Conservation (phyloP, 805 yeast species). For the Candida oleophila region DNA sequence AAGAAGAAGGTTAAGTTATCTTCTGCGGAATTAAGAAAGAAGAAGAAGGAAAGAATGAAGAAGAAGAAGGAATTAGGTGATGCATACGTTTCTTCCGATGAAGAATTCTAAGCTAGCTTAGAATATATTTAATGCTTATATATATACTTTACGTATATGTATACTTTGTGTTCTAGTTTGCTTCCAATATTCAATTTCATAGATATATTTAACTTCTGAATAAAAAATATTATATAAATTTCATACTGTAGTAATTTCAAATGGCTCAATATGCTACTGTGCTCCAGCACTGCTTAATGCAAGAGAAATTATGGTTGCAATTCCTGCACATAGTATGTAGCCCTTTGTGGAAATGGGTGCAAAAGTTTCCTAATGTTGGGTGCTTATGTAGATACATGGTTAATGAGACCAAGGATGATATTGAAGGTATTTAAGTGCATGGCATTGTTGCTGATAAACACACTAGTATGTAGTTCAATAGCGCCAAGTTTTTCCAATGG, state of each 20-base stretch:
- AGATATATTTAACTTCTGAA: slow-evolving; percentile 5
- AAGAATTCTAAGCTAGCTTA: slow-evolving; percentile 51
- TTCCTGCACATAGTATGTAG: background rate
- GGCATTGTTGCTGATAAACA: background rate
- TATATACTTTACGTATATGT: slow-evolving; percentile 32
- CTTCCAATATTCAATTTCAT: slow-evolving; percentile 4
- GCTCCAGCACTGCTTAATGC: no score
- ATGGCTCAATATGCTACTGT: no score
- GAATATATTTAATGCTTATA: slow-evolving; percentile 9
- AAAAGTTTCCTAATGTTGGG: no score
- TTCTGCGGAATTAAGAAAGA: slow-evolving; percentile 99
- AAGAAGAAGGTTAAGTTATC: slow-evolving; percentile 98
- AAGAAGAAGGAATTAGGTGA: slow-evolving; percentile 99
- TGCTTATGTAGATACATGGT: no score
- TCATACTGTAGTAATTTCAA: slow-evolving; percentile 3
- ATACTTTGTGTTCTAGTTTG: slow-evolving; percentile 2
- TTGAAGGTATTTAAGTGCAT: no score
- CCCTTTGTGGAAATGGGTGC: background rate
- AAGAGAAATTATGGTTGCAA: no score
- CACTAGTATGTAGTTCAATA: background rate
- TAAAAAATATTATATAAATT: background rate
- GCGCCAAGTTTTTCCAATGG: slow-evolving; percentile 2
- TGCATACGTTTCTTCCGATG: slow-evolving; percentile 93
- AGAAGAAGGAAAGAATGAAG: slow-evolving; percentile 99
- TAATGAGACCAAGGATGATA: no score